Evolutionary conservation across 2,329 filamentous ascomycete species (phyloP).

Genomic region (Xylariaceae sp.): DNA sequence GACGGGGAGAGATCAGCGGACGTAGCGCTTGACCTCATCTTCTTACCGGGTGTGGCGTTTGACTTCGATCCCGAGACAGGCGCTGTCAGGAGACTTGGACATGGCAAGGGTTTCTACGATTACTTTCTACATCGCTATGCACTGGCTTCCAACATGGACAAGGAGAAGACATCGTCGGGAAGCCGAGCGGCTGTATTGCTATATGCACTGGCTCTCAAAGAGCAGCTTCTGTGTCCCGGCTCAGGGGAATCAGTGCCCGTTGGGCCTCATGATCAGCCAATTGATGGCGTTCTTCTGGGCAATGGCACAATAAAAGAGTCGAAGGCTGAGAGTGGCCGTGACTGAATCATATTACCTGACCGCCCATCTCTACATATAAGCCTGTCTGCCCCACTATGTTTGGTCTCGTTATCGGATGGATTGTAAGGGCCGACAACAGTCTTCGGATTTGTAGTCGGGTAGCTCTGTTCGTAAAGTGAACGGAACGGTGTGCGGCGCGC

Average conservation of each 20-base stretch:
- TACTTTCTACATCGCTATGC: conserved; percentile 78
- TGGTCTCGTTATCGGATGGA: neutral
- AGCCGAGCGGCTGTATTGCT: conserved; percentile 45
- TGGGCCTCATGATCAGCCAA: conserved; percentile 70
- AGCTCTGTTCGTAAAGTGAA: conserved; percentile 16
- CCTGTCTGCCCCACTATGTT: too few species aligned
- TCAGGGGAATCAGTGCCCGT: conserved; percentile 67
- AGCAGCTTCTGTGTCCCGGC: conserved; percentile 70
- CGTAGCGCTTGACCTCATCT: conserved; percentile 72
- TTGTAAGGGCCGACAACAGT: neutral
- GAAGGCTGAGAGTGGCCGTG: conserved; percentile 22
- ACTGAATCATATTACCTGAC: conserved; percentile 22
- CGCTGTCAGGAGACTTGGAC: conserved; percentile 73
- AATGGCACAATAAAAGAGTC: conserved; percentile 57
- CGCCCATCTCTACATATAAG: neutral
- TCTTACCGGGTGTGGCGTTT: conserved; percentile 93
- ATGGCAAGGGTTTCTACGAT: conserved; percentile 97
- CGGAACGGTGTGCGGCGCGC: conserved; percentile 14
- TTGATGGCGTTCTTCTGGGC: conserved; percentile 75
- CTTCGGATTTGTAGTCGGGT: neutral
- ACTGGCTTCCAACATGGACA: conserved; percentile 36
- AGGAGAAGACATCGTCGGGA: conserved; percentile 33
- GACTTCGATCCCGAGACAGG: conserved; percentile 56
- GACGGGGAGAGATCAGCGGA: conserved; percentile 43
- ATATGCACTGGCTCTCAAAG: conserved; percentile 77